Conservation (phyloP, 2,329 filamentous ascomycete genomes). For the Penicillium thymicola region DNA sequence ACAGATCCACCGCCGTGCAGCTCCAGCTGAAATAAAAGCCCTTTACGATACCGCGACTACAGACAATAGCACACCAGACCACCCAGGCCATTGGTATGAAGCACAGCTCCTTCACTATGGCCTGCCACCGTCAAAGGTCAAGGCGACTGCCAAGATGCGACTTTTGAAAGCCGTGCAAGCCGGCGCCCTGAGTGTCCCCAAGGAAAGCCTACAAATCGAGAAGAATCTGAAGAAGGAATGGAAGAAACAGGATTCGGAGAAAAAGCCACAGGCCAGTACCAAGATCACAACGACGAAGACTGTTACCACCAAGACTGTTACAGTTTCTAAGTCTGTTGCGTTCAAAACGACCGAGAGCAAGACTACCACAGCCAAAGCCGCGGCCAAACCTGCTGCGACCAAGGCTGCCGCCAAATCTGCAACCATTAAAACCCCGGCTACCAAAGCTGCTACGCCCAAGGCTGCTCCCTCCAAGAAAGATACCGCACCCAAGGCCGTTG, state of each 20-base stretch:
- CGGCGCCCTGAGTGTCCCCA: conserved; percentile 50
- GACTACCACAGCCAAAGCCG: neutral
- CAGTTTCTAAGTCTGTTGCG: neutral
- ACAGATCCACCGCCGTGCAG: conserved; percentile 48
- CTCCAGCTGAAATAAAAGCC: conserved; percentile 45
- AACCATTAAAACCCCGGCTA: neutral
- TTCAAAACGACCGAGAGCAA: neutral
- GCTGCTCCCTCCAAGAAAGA: neutral
- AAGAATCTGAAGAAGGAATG: conserved; percentile 58
- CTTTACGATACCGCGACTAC: conserved; percentile 36
- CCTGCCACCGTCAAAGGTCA: conserved; percentile 55
- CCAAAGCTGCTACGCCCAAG: neutral
- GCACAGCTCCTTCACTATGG: conserved; percentile 64
- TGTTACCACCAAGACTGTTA: neutral
- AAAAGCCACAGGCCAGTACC: neutral
- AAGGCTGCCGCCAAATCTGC: neutral
- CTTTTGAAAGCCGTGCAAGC: conserved; percentile 56
- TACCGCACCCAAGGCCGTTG: neutral
- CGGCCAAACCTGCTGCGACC: neutral
- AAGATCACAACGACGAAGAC: neutral
- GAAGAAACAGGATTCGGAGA: conserved; percentile 45
- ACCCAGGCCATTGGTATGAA: conserved; percentile 60
- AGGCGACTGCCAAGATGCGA: conserved; percentile 58
- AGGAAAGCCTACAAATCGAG: conserved; percentile 51
- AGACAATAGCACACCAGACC: conserved; percentile 40